These are phyloP conservation scores for Physcomitrium patens DNA, from an alignment of 225 moss, liverwort and hornwort genomes.

Conservation along the genomic window DNA sequence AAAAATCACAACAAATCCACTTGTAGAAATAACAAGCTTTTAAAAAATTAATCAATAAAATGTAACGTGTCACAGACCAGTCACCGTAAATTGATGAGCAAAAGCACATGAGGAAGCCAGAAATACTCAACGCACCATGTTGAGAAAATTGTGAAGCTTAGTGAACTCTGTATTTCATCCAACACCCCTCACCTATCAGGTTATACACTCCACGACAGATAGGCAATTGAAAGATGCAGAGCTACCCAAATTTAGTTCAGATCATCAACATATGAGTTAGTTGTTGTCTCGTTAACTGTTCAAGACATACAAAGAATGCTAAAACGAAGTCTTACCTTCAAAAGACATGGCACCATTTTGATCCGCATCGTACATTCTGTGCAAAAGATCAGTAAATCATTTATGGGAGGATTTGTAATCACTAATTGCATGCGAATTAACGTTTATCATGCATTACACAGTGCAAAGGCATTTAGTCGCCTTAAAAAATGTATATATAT, in stretches of 20 bases:
- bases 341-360: constrained; percentile 83
- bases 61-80: constrained; percentile 20
- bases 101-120: constrained; percentile 11
- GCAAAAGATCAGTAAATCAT: constrained; percentile 25
- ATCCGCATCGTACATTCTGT: constrained; percentile 86
- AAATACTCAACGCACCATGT: constrained; percentile 45
- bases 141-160: constrained; percentile 78
- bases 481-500: background rate
- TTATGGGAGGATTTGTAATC: background rate
- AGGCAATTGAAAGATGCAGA: background rate
- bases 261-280: background rate
- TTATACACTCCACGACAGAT: background rate
- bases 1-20: background rate
- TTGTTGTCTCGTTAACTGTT: constrained; percentile 4
- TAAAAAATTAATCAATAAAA: background rate
- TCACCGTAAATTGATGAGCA: constrained; percentile 10
- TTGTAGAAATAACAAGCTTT: background rate
- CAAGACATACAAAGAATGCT: background rate
- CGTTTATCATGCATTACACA: background rate
- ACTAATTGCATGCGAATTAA: background rate
- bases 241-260: background rate
- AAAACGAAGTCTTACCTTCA: constrained; percentile 55
- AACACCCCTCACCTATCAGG: constrained; percentile 19
- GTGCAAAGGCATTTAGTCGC: background rate
- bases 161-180: constrained; percentile 73